Evolutionary conservation across 2,329 filamentous ascomycete species (phyloP).

Genomic region (Camptophora hylomeconis): DNA sequence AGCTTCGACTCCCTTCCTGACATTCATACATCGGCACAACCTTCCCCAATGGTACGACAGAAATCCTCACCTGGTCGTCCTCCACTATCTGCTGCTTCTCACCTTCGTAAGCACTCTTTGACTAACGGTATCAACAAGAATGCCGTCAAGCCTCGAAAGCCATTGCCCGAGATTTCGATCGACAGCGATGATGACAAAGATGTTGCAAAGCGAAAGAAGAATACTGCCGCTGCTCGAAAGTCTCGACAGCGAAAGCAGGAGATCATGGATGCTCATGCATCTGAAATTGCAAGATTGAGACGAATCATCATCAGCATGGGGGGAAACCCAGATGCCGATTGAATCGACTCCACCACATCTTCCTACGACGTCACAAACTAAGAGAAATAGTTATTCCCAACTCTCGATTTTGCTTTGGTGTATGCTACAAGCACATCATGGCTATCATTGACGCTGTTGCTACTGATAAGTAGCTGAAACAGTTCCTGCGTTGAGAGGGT

Average conservation of each 20-base stretch:
- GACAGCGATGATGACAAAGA: conserved; percentile 59
- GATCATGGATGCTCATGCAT: conserved; percentile 57
- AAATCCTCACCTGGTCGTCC: conserved; percentile 24
- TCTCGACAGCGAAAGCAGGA: conserved; percentile 71
- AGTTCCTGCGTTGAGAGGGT: no score
- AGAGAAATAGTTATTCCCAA: no score
- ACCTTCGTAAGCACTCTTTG: conserved; percentile 49
- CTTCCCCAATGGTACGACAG: conserved; percentile 17
- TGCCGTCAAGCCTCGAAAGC: conserved; percentile 62
- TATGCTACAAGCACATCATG: no score
- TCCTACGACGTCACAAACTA: no score
- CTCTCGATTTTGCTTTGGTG: no score
- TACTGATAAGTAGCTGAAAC: no score
- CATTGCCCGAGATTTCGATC: conserved; percentile 57
- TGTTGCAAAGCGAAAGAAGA: conserved; percentile 81
- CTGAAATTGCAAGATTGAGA: conserved; percentile 14
- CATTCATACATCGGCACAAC: conserved; percentile 18
- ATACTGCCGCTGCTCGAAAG: conserved; percentile 79
- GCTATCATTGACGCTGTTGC: no score
- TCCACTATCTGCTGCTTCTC: conserved; percentile 27
- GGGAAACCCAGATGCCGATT: conserved; percentile 17
- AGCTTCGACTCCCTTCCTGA: conserved; percentile 8
- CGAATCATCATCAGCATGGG: conserved; percentile 15
- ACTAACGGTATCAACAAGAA: conserved; percentile 47
- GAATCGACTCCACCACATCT: no score